Evolutionary conservation across 768 basidiomycete genomes (phyloP).

Genomic region (Boletus insuetus): DNA sequence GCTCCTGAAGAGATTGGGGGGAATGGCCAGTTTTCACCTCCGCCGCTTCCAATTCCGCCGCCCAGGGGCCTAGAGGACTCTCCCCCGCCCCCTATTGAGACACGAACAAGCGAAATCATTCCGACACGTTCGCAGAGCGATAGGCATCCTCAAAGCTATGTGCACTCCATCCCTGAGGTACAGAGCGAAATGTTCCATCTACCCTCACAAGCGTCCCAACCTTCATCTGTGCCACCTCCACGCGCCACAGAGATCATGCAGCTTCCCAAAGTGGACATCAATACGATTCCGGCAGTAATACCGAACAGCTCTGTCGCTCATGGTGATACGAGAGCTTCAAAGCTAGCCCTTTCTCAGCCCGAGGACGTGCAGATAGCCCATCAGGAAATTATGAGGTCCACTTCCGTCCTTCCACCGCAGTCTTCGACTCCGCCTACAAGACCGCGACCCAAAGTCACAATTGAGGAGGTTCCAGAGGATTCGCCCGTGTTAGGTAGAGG

Average conservation of each 20-base stretch:
- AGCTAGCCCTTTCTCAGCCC: neutral
- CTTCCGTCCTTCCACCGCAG: slow-evolving; percentile 8
- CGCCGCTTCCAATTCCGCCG: slow-evolving; percentile 29
- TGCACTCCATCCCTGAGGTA: slow-evolving; percentile 10
- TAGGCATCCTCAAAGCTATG: neutral
- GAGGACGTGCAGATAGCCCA: slow-evolving; percentile 7
- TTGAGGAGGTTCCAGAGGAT: slow-evolving; percentile 30
- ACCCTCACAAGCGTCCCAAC: slow-evolving; percentile 6
- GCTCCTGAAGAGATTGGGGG: slow-evolving; percentile 16
- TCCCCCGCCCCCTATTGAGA: slow-evolving; percentile 19
- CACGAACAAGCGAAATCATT: slow-evolving; percentile 27
- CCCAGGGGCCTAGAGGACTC: slow-evolving; percentile 25
- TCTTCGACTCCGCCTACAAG: slow-evolving; percentile 5
- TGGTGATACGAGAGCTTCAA: slow-evolving; percentile 5
- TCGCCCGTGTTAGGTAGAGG: slow-evolving; percentile 13
- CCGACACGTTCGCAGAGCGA: slow-evolving; percentile 16
- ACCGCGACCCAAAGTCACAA: slow-evolving; percentile 26
- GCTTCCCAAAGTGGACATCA: slow-evolving; percentile 3
- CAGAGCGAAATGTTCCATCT: slow-evolving; percentile 27
- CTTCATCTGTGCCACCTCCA: neutral
- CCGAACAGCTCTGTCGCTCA: neutral
- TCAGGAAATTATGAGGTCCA: slow-evolving; percentile 11
- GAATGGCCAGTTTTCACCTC: slow-evolving; percentile 24
- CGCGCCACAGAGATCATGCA: slow-evolving; percentile 6
- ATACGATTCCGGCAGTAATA: neutral